These are phyloP conservation scores for Apiosordaria backusii DNA, from an alignment of 495 filamentous ascomycete species.

Conservation along the genomic window DNA sequence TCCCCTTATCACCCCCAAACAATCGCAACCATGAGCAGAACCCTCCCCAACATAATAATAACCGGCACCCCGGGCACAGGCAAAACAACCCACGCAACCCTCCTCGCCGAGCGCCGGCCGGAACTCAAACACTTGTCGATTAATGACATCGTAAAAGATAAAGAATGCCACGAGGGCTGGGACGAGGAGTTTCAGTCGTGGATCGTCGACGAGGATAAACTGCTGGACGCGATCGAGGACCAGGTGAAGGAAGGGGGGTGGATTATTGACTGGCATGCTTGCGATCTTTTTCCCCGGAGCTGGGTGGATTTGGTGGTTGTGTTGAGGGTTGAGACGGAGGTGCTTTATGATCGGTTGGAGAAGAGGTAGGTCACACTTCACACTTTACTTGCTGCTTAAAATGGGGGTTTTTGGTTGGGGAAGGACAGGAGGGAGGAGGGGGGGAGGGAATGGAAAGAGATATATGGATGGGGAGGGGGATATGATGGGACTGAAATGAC, in stretches of 20 bases:
- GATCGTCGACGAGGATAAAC: constrained; percentile 97
- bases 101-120: constrained; percentile 57
- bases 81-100: constrained; percentile 85
- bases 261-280: constrained; percentile 97
- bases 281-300: constrained; percentile 88
- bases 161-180: constrained; percentile 75
- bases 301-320: constrained; percentile 97
- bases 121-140: constrained; percentile 76
- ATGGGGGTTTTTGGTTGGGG: too few relatives aligned
- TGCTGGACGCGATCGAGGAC: constrained; percentile 86
- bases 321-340: constrained; percentile 69
- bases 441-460: too few relatives aligned
- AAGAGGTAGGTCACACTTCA: constrained; percentile 50
- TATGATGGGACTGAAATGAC: too few relatives aligned
- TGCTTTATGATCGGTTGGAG: constrained; percentile 81
- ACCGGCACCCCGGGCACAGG: constrained; percentile 95
- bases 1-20: not conserved
- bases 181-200: constrained; percentile 81
- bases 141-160: constrained; percentile 85
- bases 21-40: constrained; percentile 41
- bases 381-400: not conserved
- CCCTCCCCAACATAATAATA: constrained; percentile 82
- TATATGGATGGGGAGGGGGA: too few relatives aligned
- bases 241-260: constrained; percentile 75
- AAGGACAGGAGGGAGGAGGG: not conserved